phyloP scores from a whole-genome alignment of 768 basidiomycete species.

The Arthromyces matolae region DNA sequence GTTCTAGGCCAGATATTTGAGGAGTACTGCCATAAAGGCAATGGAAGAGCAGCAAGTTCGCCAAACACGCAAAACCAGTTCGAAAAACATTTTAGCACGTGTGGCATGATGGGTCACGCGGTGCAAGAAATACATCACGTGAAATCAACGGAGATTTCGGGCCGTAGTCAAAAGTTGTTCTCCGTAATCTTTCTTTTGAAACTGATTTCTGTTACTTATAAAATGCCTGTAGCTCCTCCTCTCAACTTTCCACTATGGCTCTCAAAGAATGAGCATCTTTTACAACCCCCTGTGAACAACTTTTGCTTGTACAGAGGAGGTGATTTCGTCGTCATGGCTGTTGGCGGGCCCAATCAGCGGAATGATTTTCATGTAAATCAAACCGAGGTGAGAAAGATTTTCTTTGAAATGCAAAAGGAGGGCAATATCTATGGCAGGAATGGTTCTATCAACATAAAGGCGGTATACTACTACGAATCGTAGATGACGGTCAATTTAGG shows the following conservation, averaged over 20 bases:
- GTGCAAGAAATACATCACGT: constrained; percentile 15
- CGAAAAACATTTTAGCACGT: constrained; percentile 20
- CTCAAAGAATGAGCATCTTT: constrained; percentile 67
- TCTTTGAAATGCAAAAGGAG: not conserved
- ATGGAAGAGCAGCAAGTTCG: constrained; percentile 1
- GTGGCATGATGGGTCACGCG: constrained; percentile 19
- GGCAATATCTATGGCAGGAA: constrained; percentile 53
- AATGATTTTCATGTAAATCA: constrained; percentile 95
- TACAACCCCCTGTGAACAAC: constrained; percentile 29
- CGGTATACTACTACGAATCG: constrained; percentile 82
- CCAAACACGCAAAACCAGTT: constrained; percentile 14
- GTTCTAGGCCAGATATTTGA: not conserved
- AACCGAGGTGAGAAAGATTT: constrained; percentile 63
- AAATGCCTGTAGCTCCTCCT: constrained; percentile 74
- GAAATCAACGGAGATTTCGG: constrained; percentile 3
- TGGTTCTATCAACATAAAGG: constrained; percentile 99
- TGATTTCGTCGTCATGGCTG: constrained; percentile 92
- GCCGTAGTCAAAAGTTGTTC: not conserved
- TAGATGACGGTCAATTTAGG: constrained; percentile 74
- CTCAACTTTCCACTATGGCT: constrained; percentile 93
- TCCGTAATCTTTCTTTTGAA: not conserved
- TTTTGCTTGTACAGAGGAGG: constrained; percentile 39
- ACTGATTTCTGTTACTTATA: not conserved
- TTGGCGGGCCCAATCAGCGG: constrained; percentile 92
- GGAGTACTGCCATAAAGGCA: not conserved